Conservation (phyloP, 768 basidiomycete species). For the Lactarius akahatsu region DNA sequence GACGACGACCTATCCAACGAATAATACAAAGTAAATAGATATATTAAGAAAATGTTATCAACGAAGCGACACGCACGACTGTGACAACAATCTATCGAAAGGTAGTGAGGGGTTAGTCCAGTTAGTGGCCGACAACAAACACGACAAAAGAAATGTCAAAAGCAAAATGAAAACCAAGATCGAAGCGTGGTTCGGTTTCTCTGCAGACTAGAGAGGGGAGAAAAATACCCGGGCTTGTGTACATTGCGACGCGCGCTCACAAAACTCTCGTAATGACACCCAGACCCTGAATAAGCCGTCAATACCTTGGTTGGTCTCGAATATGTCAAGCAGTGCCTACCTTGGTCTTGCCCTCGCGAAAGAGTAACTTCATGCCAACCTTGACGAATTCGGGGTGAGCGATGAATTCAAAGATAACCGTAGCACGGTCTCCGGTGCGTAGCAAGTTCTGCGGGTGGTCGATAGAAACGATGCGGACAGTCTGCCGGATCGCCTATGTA, state of each 20-base stretch:
- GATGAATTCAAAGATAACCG: slow-evolving; percentile 93
- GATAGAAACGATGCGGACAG: slow-evolving; percentile 86
- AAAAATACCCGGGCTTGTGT: slow-evolving; percentile 30
- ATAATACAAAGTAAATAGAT: slow-evolving; percentile 1
- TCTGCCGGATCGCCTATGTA: slow-evolving; percentile 82
- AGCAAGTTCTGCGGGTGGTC: slow-evolving; percentile 88
- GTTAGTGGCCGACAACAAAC: neutral
- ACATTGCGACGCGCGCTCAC: slow-evolving; percentile 37
- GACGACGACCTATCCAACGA: neutral
- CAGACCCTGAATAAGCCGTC: slow-evolving; percentile 52
- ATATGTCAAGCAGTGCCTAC: slow-evolving; percentile 40
- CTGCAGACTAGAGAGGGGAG: slow-evolving; percentile 47
- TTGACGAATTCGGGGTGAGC: slow-evolving; percentile 90
- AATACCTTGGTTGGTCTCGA: slow-evolving; percentile 6
- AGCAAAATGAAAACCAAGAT: neutral
- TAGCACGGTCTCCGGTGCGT: slow-evolving; percentile 92
- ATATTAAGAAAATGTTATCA: neutral
- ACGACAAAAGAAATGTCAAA: neutral
- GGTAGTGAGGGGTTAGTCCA: neutral
- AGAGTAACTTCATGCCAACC: slow-evolving; percentile 89
- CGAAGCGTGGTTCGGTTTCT: slow-evolving; percentile 63
- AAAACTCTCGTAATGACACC: slow-evolving; percentile 72
- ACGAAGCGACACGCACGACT: neutral
- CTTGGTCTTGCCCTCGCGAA: slow-evolving; percentile 96
- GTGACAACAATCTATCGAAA: neutral